Percentiles rank a stretch among this genome's conserved stretches.
Conservation (phyloP, 805 yeast species). For the Priceomyces medius region DNA sequence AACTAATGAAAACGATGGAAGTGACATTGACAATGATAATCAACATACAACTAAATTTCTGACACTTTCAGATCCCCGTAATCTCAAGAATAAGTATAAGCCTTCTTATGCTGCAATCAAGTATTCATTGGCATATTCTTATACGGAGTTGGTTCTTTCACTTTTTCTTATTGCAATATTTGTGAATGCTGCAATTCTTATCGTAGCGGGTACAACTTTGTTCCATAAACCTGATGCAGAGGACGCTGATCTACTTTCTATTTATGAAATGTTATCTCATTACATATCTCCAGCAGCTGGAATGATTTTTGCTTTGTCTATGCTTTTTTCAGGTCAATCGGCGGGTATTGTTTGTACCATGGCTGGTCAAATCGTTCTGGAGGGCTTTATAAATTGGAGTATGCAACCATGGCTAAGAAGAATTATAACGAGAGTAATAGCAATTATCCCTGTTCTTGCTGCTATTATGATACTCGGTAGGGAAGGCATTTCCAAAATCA, state of each 20-base stretch:
- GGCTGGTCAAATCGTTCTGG: conserved; percentile 48
- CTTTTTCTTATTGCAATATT: conserved; percentile 43
- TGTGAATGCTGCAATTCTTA: conserved; percentile 44
- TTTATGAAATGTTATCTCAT: conserved; percentile 42
- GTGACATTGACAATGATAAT: conserved; percentile 15
- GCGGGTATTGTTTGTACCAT: conserved; percentile 50
- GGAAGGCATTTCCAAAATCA: conserved; percentile 44
- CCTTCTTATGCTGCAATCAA: conserved; percentile 44
- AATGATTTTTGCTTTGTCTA: conserved; percentile 43
- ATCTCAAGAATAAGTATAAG: conserved; percentile 31
- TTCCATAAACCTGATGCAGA: conserved; percentile 45
- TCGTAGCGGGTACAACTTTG: conserved; percentile 45
- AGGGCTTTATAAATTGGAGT: conserved; percentile 47
- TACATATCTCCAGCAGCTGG: conserved; percentile 48
- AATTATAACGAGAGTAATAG: conserved; percentile 39
- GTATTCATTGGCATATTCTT: conserved; percentile 41
- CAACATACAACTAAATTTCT: conserved; percentile 14
- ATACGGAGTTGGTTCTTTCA: conserved; percentile 39
- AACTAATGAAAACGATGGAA: conserved; percentile 3
- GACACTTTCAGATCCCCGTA: conserved; percentile 27
- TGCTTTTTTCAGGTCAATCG: conserved; percentile 47
- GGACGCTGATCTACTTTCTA: conserved; percentile 45
- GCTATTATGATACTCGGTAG: conserved; percentile 40
- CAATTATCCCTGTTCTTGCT: conserved; percentile 41
- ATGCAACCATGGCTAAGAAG: conserved; percentile 44